Evolutionary conservation across 352 stramenopile genomes (phyloP), one percentile per base, ranked within the genome.

Genomic region (Stramenopiles sp.): DNA sequence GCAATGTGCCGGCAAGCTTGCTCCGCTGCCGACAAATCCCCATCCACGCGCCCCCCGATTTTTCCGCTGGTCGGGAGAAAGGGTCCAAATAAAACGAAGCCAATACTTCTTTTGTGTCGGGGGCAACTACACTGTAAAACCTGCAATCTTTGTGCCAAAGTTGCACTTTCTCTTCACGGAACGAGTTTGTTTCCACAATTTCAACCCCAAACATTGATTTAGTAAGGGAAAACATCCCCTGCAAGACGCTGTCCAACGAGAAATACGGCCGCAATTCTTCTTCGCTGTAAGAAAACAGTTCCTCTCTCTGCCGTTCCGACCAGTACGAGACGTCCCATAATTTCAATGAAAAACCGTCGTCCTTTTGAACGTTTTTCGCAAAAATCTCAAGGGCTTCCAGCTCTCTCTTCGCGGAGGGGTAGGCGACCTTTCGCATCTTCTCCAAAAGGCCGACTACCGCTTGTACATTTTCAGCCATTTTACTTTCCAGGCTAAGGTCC

Each of bases 221-320:
- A 1, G 93, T 90, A 25, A 98, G 81, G n/a, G 81, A 80, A 80
- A 98, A 98, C 74, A 98, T 86, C 3, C 94, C 94, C n/a, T 95
- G 84, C 0, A 98, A 84, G 74, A 96, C 92, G 68, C 88, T 86
- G 68, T 94, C 88, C 0, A 98, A 83, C 3, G 92, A 86, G 82
- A 98, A 98, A 81, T 97, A 98, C 0, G 94, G 91, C 75, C 95
- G 91, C 49, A 98, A 90, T 75, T 97, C 90, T 82, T 98, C 94
- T 77, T 98, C 91, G 25, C 85, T 96, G 80, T 98, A 92, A 68
- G 90, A 78, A 78, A 96, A 98, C 35, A 89, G 91, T 30, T 93
- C 89, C 63, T 96, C 92, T 80, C 97, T 96, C 3, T 97, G 82
- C 63, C 94, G 85, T 79, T 98, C 94, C 1, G 89, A 88, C 88